Evolutionary conservation across 352 stramenopile genomes (phyloP).

Genomic region (Globisporangium apiculatum): DNA sequence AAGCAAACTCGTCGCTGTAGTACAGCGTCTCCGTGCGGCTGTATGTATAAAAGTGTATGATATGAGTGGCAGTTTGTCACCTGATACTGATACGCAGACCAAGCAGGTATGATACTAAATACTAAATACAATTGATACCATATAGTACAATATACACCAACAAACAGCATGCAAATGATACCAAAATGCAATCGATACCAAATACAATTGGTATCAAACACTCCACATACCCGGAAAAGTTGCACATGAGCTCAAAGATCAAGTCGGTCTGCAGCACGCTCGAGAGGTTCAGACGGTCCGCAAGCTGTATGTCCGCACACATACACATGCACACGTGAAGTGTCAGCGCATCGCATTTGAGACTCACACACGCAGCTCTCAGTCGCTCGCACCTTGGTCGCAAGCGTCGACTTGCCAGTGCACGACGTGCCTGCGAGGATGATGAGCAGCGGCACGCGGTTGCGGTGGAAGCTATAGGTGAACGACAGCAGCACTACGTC

Average conservation of each 20-base stretch:
- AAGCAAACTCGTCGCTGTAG: conserved; percentile 48
- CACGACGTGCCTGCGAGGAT: conserved; percentile 78
- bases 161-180: too few relatives aligned
- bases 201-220: too few relatives aligned
- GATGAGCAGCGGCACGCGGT: conserved; percentile 77
- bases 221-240: conserved; percentile 67
- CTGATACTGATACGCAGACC: too few relatives aligned
- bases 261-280: conserved; percentile 84
- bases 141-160: too few relatives aligned
- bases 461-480: conserved; percentile 64
- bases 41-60: not conserved
- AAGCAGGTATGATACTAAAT: too few relatives aligned
- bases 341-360: not conserved
- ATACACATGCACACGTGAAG: not conserved
- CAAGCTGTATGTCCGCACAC: conserved; percentile 30
- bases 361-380: not conserved
- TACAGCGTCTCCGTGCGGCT: conserved; percentile 62
- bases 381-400: conserved; percentile 48
- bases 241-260: conserved; percentile 89
- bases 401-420: conserved; percentile 81
- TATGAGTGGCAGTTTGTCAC: not conserved
- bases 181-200: too few relatives aligned
- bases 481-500: not conserved
- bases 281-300: conserved; percentile 80
- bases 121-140: too few relatives aligned